Evolutionary conservation across 306 rosid genomes (phyloP), one percentile per base, ranked within the genome.

Genomic region (Prunus mira): DNA sequence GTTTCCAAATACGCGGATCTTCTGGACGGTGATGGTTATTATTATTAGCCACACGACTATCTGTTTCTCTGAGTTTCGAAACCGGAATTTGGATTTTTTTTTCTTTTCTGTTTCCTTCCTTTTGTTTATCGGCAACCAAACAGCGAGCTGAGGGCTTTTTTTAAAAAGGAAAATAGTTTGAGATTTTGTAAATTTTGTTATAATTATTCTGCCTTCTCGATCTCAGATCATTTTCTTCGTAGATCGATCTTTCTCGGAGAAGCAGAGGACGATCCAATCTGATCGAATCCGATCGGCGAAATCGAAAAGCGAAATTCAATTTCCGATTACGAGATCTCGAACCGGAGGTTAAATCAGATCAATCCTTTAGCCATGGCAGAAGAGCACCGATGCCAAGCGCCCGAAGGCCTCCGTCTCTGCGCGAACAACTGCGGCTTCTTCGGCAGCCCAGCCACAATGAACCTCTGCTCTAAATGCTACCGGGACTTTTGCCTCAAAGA

Each of bases 371-470:
- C 72, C 2, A 91, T 93, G 98, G 97, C 97, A 74, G 98, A 94
- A 79, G 97, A 94, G 73, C 98, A 94, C 77, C 62, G 95, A 82
- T 94, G 94, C 85, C 80, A 94, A 84, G 85, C 98, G 60, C 85
- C 94, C 0, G 96, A 94, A 81, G 93, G 93, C 5, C 98, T 86
- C 89, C 86, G 87, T 55, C 96, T 84, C 80, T 94, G 98, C 78
- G 88, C 87, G 18, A 94, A 94, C 82, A 94, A 91, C 83, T 94
- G 98, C 71, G 98, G 98, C 54, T 94, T 94, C 89, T 94, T 91
- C 58, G 98, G 97, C 4, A 91, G 93, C 67, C 71, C 98, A 1
- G 88, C 96, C 32, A 94, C 97, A 76, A 91, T 94, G 98, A 73
- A 91, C 69, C 91, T 94, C 86, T 94, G 98, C 74, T 89, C 98